phyloP scores from a whole-genome alignment of 495 filamentous ascomycete species.

The Glonium stellatum region DNA sequence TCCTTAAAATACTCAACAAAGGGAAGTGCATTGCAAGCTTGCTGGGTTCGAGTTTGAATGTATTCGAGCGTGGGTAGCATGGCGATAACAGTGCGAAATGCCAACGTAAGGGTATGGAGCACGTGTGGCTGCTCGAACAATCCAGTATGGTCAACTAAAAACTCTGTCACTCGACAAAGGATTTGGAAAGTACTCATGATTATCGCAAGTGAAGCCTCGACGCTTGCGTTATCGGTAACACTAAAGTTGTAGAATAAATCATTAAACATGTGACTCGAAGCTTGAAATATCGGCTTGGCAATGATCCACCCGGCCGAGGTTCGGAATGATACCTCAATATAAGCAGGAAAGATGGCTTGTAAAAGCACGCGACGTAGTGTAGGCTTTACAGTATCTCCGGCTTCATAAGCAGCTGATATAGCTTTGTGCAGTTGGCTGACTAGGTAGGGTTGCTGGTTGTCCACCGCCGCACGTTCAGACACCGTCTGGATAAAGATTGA shows the following conservation, averaged over 20 bases:
- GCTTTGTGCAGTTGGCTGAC: constrained; percentile 52
- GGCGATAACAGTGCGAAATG: constrained; percentile 44
- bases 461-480: constrained; percentile 54
- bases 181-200: constrained; percentile 42
- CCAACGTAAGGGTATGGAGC: constrained; percentile 37
- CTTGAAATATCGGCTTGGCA: constrained; percentile 49
- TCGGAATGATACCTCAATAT: constrained; percentile 47
- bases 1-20: constrained; percentile 16
- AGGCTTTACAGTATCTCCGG: constrained; percentile 38
- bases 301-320: constrained; percentile 53
- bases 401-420: constrained; percentile 47
- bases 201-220: constrained; percentile 41
- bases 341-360: constrained; percentile 57
- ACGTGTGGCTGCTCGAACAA: constrained; percentile 40
- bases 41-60: constrained; percentile 37
- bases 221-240: constrained; percentile 40
- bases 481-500: constrained; percentile 58
- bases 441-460: constrained; percentile 54
- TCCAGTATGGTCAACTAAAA: constrained; percentile 30
- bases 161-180: constrained; percentile 37
- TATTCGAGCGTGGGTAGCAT: constrained; percentile 49
- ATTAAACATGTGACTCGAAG: constrained; percentile 40
- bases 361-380: constrained; percentile 54
- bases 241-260: constrained; percentile 47
- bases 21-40: constrained; percentile 1